Percentiles rank a stretch among this genome's conserved stretches.
These are phyloP conservation scores for Sporothrix schenckii DNA, from an alignment of 2,329 filamentous ascomycete genomes.

Conservation along the genomic window DNA sequence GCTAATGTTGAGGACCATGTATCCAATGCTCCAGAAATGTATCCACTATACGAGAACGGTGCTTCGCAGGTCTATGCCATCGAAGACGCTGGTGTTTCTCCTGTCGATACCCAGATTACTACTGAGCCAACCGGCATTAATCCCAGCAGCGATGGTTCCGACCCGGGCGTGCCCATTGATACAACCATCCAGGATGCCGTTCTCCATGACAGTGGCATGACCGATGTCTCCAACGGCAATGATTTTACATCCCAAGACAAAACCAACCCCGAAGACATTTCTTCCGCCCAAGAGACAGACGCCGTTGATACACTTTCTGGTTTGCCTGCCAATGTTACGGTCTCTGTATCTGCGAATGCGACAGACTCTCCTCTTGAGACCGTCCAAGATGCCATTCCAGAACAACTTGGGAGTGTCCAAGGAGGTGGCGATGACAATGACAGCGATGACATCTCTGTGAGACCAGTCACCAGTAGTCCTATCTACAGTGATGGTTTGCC, in stretches of 20 bases:
- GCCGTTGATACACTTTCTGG: neutral
- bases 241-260: neutral
- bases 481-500: neutral
- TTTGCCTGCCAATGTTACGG: neutral
- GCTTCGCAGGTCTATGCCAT: neutral
- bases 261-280: neutral
- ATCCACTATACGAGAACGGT: slow-evolving; percentile 1
- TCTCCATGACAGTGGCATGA: neutral
- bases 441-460: neutral
- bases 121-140: neutral
- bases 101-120: neutral
- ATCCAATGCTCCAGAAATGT: neutral
- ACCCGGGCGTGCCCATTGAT: neutral
- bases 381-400: neutral
- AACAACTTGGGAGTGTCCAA: slow-evolving; percentile 15
- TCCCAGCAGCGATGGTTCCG: neutral
- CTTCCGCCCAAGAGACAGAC: neutral
- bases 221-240: neutral
- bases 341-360: neutral
- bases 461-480: neutral
- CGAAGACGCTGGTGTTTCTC: neutral
- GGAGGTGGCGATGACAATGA: neutral
- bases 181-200: neutral
- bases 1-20: neutral
- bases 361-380: neutral